A percentile compares a stretch with the other conserved stretches of the same genome.
Evolutionary conservation across 164 flowering plant genomes (phyloP).

Genomic region (Tetrastigma voinierianum): DNA sequence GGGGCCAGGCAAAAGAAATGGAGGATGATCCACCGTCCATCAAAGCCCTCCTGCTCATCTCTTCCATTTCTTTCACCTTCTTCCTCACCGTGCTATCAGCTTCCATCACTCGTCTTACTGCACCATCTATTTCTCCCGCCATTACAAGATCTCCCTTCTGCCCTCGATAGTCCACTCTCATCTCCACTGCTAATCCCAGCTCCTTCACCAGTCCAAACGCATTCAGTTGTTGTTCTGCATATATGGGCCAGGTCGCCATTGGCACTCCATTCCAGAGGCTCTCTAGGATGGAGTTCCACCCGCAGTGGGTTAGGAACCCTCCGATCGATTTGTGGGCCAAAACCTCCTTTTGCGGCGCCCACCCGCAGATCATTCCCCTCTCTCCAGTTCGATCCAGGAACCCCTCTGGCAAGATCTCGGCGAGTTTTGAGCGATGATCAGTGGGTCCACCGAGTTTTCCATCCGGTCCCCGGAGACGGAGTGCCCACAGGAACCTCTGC

Average conservation of each 20-base stretch:
- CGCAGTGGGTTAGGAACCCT: slow-evolving; percentile 39
- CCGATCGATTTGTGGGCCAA: slow-evolving; percentile 25
- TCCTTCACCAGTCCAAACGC: no score
- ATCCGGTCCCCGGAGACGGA: slow-evolving; percentile 14
- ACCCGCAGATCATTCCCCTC: slow-evolving; percentile 21
- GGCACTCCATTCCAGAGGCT: slow-evolving; percentile 33
- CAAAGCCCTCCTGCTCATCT: no score
- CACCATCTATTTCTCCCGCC: slow-evolving; percentile 20
- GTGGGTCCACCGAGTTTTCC: neutral
- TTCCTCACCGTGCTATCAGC: slow-evolving; percentile 18
- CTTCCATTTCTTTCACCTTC: slow-evolving; percentile 22
- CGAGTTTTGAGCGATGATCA: neutral
- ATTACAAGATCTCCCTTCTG: no score
- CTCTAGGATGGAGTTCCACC: slow-evolving; percentile 37
- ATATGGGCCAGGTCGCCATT: slow-evolving; percentile 32
- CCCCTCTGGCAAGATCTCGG: slow-evolving; percentile 20
- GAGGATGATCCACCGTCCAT: slow-evolving; percentile 26
- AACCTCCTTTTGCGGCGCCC: slow-evolving; percentile 24
- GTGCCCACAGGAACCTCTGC: slow-evolving; percentile 27
- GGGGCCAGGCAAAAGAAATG: neutral
- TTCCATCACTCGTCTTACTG: slow-evolving; percentile 21
- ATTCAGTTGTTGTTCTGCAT: slow-evolving; percentile 40
- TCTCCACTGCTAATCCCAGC: no score
- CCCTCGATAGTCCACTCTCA: no score
- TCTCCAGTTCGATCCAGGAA: slow-evolving; percentile 19